Evolutionary conservation across 441 rosid genomes (phyloP), one percentile per base, ranked within the genome.

Genomic region (Bruguiera hainesii): DNA sequence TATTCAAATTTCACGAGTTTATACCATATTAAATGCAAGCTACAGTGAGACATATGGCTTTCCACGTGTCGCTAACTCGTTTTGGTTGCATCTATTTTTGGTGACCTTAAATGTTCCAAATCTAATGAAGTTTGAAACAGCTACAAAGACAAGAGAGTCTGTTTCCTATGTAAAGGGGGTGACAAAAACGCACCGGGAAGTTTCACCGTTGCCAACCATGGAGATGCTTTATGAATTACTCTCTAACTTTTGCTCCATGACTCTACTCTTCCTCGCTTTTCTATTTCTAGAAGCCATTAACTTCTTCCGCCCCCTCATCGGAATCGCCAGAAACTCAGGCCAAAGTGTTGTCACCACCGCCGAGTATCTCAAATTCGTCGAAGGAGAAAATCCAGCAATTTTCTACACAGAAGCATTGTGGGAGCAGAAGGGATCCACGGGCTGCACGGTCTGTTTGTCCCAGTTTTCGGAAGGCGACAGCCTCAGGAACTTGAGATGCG

Each of bases 391-490:
- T 63, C 87, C 89, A 1, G 64, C 83, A 0, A 51, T 63, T 31
- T 55, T 28, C 6, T 81, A 60, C 84, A 37, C 35, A 3, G 60
- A 52, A 18, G 66, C 21, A n/a, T 53, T 50, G 39, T 5, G n/a
- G 49, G 68, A 11, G n/a, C 68, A 61, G 53, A 30, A 49, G 8
- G 63, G 16, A 16, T 46, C 65, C 19, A 8, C 35, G 1, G 87
- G 80, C 13, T 85, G 91, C 39, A 71, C 82, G 0, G 88, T 86
- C 6, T 84, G 91, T 55, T 68, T 86, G 63, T 66, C 79, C 7
- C 82, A 84, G 37, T 62, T 81, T 23, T 58, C 59, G 56, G 81
- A 82, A 16, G 84, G 84, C 1, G 87, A 86, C 8, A 63, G 70
- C 35, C 76, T 82, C 1, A 67, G 88, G 67, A 74, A 50, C 4